Conservation (phyloP, 257 asterid genomes). For the Fraxinus excelsior region DNA sequence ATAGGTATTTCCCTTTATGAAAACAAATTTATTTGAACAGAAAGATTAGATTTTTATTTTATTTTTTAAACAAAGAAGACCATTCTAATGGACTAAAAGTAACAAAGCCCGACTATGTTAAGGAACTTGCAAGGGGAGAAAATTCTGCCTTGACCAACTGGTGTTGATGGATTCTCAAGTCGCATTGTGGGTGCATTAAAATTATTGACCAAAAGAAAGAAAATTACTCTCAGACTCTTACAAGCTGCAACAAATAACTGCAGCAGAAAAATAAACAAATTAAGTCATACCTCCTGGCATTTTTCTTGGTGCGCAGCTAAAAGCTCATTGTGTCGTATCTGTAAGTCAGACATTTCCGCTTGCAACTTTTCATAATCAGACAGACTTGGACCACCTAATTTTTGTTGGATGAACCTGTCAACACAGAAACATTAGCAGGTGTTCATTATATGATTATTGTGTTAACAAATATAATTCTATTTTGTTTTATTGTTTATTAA, state of each 20-base stretch:
- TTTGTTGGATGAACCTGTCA: constrained; percentile 84
- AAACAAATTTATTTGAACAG: background rate
- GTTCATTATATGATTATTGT: constrained; percentile 6
- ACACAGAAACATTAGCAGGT: constrained; percentile 12
- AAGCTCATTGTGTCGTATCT: constrained; percentile 60
- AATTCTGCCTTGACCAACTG: background rate
- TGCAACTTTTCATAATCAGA: constrained; percentile 84
- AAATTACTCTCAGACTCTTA: background rate
- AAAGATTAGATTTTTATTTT: background rate
- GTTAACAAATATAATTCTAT: no score
- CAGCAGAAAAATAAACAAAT: constrained; percentile 12
- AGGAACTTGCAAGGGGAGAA: background rate
- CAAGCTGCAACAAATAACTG: background rate
- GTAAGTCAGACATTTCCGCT: constrained; percentile 70
- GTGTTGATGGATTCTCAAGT: background rate
- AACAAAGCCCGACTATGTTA: background rate
- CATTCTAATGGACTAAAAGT: background rate
- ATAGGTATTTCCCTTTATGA: background rate
- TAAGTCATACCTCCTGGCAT: constrained; percentile 62
- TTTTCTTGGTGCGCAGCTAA: constrained; percentile 65
- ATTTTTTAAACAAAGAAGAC: background rate
- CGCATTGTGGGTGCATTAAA: background rate
- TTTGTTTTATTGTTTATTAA: no score
- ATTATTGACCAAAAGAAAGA: background rate
- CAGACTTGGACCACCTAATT: constrained; percentile 82